Evolutionary conservation across 2,329 filamentous ascomycete species (phyloP).

Genomic region (Neofusicoccum sp.): DNA sequence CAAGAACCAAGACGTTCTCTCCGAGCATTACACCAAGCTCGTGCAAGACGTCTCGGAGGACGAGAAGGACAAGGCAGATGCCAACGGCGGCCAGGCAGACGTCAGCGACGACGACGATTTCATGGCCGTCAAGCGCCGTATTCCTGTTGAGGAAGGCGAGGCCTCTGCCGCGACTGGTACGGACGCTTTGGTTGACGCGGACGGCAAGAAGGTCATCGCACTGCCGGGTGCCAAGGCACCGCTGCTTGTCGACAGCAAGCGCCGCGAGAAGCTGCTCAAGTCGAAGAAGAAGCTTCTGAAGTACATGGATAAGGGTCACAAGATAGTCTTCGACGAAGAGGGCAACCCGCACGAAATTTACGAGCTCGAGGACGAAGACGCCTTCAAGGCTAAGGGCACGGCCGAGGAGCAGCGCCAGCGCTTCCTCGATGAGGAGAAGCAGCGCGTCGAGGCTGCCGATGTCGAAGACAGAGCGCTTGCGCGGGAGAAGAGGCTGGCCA

Average conservation of each 20-base stretch:
- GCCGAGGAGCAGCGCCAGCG: slow-evolving; percentile 74
- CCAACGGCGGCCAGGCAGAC: slow-evolving; percentile 58
- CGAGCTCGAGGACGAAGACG: slow-evolving; percentile 82
- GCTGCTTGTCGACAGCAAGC: slow-evolving; percentile 88
- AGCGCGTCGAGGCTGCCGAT: slow-evolving; percentile 74
- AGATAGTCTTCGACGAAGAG: slow-evolving; percentile 90
- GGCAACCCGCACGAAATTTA: slow-evolving; percentile 84
- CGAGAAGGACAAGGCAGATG: slow-evolving; percentile 37
- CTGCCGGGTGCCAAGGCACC: slow-evolving; percentile 68
- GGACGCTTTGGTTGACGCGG: slow-evolving; percentile 27
- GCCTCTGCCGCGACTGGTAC: slow-evolving; percentile 48
- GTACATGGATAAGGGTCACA: slow-evolving; percentile 82
- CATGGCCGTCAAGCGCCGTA: slow-evolving; percentile 84
- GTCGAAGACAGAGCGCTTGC: slow-evolving; percentile 78
- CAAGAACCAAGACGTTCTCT: slow-evolving; percentile 91
- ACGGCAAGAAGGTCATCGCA: slow-evolving; percentile 62
- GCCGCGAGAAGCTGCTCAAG: slow-evolving; percentile 90
- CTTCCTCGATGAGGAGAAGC: slow-evolving; percentile 77
- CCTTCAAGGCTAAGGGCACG: slow-evolving; percentile 74
- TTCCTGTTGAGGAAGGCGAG: slow-evolving; percentile 61
- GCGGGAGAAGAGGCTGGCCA: slow-evolving; percentile 76
- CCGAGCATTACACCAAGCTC: slow-evolving; percentile 90
- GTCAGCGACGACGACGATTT: slow-evolving; percentile 63
- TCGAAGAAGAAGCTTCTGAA: slow-evolving; percentile 94
- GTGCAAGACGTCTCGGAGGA: slow-evolving; percentile 62